Percentiles rank a stretch among this genome's conserved stretches.
phyloP scores from a whole-genome alignment of 768 basidiomycete genomes.

The Russula sp. region DNA sequence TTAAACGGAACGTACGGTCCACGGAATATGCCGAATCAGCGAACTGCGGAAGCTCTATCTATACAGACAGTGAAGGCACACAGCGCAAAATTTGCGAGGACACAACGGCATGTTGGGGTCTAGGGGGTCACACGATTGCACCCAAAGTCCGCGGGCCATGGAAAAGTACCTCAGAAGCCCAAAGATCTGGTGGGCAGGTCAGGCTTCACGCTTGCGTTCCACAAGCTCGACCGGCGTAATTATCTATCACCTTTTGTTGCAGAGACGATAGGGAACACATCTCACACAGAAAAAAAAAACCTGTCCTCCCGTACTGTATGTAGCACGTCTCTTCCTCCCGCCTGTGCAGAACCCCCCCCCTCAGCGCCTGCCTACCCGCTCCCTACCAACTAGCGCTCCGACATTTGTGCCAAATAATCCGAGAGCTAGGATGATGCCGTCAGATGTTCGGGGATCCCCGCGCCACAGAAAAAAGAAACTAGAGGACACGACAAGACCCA shows the following conservation, averaged over 20 bases:
- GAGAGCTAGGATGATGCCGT: constrained; percentile 26
- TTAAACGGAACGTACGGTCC: no score
- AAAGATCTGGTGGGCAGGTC: background rate
- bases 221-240: background rate
- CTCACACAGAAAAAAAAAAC: background rate
- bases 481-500: no score
- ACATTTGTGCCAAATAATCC: constrained; percentile 53
- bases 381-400: constrained; percentile 5
- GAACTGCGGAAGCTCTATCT: no score
- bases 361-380: background rate
- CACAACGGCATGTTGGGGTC: no score
- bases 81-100: no score
- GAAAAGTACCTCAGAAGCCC: background rate
- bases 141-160: background rate
- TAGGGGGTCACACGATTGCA: no score
- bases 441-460: background rate
- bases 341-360: background rate
- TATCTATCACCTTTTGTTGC: background rate
- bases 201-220: no score
- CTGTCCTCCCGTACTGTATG: background rate
- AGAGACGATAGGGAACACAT: background rate
- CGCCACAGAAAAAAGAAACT: background rate
- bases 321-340: background rate
- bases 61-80: no score
- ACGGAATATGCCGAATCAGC: no score